Evolutionary conservation across 495 filamentous ascomycete species (phyloP), one percentile per base, ranked within the genome.

Genomic region (Penicillium daleae): DNA sequence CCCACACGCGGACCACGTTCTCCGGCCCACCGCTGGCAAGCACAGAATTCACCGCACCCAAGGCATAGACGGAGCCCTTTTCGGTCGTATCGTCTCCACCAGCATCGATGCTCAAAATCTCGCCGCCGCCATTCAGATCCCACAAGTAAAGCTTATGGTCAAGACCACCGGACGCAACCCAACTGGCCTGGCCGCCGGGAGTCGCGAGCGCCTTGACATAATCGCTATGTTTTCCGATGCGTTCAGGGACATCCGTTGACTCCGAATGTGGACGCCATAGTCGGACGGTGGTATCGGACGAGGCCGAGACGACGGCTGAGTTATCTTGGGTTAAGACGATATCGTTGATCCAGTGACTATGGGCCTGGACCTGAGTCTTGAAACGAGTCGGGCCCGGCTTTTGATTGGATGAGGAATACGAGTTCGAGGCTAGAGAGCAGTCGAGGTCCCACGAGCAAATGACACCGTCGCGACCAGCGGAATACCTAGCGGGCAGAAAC

Each of bases 271-370:
- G 95, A 62, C 93, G 86, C 95, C 95, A 99, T 71, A 96, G 81
- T 75, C 96, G 92, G 52, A 99, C 94, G 10, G 91, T 93, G 32
- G 96, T 88, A 75, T 99, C 95, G 13, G 96, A 97, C 5, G 95
- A 98, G 22, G 92, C 94, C 12, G 96, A 97, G 8, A 97, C 90
- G 12, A 99, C 80, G 7, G 92, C 92, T 19, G 87, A 84, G 71
- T 97, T 91, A 53, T 89, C 86, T 67, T 93, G 84, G 29, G 90
- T 88, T 57, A 98, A 86, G n/a, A 88, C 86, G 61, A 99, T 91
- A 69, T 98, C 94, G 72, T 98, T 98, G 74, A 99, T 90, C 95
- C 95, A 98, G 75, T 98, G 94, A 29, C 93, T 98, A 73, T 99
- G 95, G 13, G 95, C 96, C 70, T 97, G 93, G n/a, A 93, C 91